Evolutionary conservation across 1,284 basidiomycete species (phyloP).

Genomic region (Earliella scabrosa): DNA sequence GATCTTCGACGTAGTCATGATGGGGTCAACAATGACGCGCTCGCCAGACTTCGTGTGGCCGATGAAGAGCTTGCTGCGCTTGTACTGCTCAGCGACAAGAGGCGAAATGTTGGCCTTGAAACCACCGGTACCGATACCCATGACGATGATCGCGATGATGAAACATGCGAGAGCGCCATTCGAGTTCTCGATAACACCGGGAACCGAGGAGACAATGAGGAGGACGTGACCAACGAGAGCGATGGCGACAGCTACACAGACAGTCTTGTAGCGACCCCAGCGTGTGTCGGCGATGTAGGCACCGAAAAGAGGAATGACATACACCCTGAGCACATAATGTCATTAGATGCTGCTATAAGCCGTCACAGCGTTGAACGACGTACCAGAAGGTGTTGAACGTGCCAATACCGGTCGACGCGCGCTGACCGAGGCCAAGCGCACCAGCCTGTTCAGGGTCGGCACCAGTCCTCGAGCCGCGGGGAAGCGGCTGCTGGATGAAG

Average conservation of each 20-base stretch:
- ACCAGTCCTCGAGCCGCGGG: constrained; percentile 68
- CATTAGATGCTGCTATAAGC: too few relatives aligned
- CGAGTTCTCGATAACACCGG: constrained; percentile 66
- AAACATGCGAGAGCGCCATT: constrained; percentile 67
- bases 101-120: constrained; percentile 87
- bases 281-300: constrained; percentile 78
- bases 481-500: constrained; percentile 74
- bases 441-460: constrained; percentile 67
- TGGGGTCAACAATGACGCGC: constrained; percentile 83
- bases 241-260: constrained; percentile 59
- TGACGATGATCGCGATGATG: constrained; percentile 68
- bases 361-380: constrained; percentile 12
- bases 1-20: constrained; percentile 69
- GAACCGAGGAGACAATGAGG: constrained; percentile 74
- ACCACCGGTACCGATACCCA: constrained; percentile 67
- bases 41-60: constrained; percentile 63
- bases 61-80: constrained; percentile 59
- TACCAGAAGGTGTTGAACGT: constrained; percentile 70
- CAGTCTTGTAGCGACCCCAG: constrained; percentile 78
- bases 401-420: constrained; percentile 69
- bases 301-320: constrained; percentile 64
- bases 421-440: constrained; percentile 70
- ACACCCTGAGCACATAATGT: constrained; percentile 44
- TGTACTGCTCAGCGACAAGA: constrained; percentile 80
- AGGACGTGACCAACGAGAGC: constrained; percentile 73